Conservation (phyloP, 495 filamentous ascomycete genomes). For the Penicillium mononematosum region DNA sequence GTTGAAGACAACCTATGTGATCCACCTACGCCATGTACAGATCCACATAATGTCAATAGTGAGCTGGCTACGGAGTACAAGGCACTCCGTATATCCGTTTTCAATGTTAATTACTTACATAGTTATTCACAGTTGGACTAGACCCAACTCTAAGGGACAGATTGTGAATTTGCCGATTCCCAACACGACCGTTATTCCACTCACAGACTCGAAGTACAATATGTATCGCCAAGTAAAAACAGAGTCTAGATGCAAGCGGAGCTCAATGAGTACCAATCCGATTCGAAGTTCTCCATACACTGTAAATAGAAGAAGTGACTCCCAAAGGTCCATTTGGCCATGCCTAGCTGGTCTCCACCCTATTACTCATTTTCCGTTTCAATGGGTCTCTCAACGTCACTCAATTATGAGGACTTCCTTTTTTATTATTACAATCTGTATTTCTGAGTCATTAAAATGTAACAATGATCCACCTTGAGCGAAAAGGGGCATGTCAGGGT, state of each 20-base stretch:
- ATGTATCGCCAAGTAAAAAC: not conserved
- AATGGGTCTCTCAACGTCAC: conserved; percentile 9
- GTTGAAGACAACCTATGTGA: not conserved
- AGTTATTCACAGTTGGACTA: not conserved
- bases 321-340: not conserved
- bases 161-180: conserved; percentile 17
- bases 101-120: not conserved
- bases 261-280: not conserved
- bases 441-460: not conserved
- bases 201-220: not conserved
- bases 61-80: not conserved
- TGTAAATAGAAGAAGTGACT: conserved; percentile 12
- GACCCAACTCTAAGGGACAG: conserved; percentile 4
- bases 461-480: conserved; percentile 5
- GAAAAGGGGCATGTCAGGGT: conserved; percentile 2
- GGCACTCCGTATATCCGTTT: not conserved
- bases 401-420: not conserved
- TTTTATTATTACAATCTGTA: not conserved
- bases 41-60: not conserved
- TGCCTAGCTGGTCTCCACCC: conserved; percentile 1
- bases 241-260: conserved; percentile 12
- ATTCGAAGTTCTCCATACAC: not conserved
- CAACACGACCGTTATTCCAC: conserved; percentile 4
- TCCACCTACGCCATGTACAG: not conserved
- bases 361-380: conserved; percentile 11